Evolutionary conservation across 106 monocot species (phyloP).

Genomic region (Alisma plantagoaquatica): DNA sequence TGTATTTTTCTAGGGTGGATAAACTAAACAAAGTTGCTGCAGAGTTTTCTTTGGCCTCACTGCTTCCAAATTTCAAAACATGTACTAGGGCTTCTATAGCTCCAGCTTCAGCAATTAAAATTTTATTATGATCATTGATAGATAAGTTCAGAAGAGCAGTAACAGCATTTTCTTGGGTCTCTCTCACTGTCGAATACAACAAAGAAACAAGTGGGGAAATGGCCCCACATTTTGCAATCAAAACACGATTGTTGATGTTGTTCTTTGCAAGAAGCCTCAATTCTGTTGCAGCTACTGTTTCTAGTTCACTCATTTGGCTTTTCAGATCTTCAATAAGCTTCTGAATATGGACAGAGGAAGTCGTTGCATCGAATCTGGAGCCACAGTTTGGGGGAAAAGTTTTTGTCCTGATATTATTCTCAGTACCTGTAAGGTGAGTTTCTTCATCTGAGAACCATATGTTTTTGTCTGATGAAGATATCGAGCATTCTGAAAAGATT

Average conservation of each 20-base stretch:
- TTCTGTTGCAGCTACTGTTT: constrained; percentile 42
- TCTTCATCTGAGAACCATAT: constrained; percentile 15
- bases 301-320: constrained; percentile 25
- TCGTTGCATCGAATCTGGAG: constrained; percentile 21
- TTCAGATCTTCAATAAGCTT: constrained; percentile 47
- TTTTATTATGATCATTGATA: constrained; percentile 51
- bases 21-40: constrained; percentile 79
- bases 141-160: constrained; percentile 81
- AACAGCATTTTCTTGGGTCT: constrained; percentile 72
- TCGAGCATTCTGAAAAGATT: constrained; percentile 1
- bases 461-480: constrained; percentile 22
- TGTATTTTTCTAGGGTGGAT: constrained; percentile 62
- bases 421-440: constrained; percentile 1
- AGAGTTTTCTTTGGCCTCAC: constrained; percentile 61
- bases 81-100: constrained; percentile 66
- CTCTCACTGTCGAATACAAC: constrained; percentile 37
- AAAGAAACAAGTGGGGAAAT: constrained; percentile 46
- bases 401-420: neutral
- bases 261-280: constrained; percentile 55
- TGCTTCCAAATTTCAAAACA: constrained; percentile 48
- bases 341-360: constrained; percentile 25
- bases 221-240: constrained; percentile 65
- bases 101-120: constrained; percentile 52
- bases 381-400: constrained; percentile 3
- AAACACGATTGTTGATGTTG: constrained; percentile 53